Evolutionary conservation across 2,329 filamentous ascomycete genomes (phyloP), one percentile per base, ranked within the genome.

Genomic region (Nemania bipapillata): DNA sequence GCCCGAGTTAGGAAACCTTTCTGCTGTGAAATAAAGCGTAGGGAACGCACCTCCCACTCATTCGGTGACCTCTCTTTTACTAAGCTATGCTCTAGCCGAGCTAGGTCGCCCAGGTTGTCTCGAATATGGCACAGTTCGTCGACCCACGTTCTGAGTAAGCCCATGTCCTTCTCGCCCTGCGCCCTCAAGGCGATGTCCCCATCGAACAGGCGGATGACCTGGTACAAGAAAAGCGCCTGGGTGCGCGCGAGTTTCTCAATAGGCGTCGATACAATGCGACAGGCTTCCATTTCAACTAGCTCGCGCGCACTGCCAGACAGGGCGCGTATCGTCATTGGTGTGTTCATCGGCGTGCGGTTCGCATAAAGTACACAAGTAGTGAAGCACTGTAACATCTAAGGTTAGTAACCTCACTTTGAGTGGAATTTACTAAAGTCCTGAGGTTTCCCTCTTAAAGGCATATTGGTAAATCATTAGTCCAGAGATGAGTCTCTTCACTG

Each of bases 331-430:
- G 77, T 74, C 72, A 78, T 77, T 42, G 73, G 45, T 22, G 70
- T 74, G 49, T 76, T 80, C 9, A 50, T 66, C 15, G 68, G 66
- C 2, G 75, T 79, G n/a, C 75, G 73, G 64, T 73, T 77, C 4
- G 66, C 50, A 66, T 79, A 79, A 32, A 79, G 74, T 17, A 77
- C 71, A 57, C 72, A 73, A 5, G 70, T 70, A 6, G 76, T 68
- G 59, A 80, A 80, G 68, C 77, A 79, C 24, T 68, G 6, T 12
- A 5, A 17, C 11, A 30, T 30, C 28, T 1, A 11, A 8, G 28
- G 20, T 64, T 12, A 63, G 37, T 32, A 40, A 22, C 47, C 20
- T 20, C 12, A n/a, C 30, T 12, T 15, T 6, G 12, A 28, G 7
- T 4, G 17, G 7, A 2, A 17, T n/a, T 24, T 26, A n/a, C 2